A percentile compares a stretch with the other conserved stretches of the same genome.
Evolutionary conservation across 768 basidiomycete species (phyloP).

Genomic region (Leccinellum rugosiceps): DNA sequence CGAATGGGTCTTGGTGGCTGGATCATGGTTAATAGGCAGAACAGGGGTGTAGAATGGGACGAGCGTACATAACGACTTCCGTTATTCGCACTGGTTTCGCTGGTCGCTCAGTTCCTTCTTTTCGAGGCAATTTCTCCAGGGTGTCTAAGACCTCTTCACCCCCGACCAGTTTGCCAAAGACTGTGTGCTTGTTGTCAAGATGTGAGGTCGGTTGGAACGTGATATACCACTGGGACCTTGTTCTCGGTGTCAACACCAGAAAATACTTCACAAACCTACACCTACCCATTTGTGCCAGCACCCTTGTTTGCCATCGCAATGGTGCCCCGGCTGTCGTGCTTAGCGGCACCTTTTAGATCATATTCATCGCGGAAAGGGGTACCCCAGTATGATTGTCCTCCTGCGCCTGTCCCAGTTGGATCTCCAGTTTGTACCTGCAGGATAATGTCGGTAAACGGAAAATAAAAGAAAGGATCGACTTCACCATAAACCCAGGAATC

Average conservation of each 20-base stretch:
- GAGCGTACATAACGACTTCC: constrained; percentile 77
- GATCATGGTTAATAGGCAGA: constrained; percentile 6
- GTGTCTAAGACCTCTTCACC: constrained; percentile 88
- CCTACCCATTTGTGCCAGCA: constrained; percentile 79
- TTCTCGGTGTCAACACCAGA: neutral
- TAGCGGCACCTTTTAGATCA: constrained; percentile 82
- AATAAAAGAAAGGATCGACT: constrained; percentile 10
- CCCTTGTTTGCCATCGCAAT: constrained; percentile 98
- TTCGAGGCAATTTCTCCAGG: constrained; percentile 76
- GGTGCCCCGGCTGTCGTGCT: constrained; percentile 80
- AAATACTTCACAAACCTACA: constrained; percentile 2
- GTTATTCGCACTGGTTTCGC: constrained; percentile 83
- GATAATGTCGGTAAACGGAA: neutral
- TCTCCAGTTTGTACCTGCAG: constrained; percentile 94
- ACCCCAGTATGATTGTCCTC: constrained; percentile 92
- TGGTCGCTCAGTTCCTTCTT: constrained; percentile 85
- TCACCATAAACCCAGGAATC: constrained; percentile 93
- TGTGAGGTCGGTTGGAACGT: constrained; percentile 83
- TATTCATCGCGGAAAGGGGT: constrained; percentile 95
- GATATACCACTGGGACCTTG: constrained; percentile 88
- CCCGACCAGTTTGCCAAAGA: constrained; percentile 96
- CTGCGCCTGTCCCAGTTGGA: constrained; percentile 92
- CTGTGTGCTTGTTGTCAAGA: constrained; percentile 91
- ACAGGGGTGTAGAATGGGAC: neutral
- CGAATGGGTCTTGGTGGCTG: constrained; percentile 93